phyloP scores from a whole-genome alignment of 345 rosid species.

The Hibiscus trionum region DNA sequence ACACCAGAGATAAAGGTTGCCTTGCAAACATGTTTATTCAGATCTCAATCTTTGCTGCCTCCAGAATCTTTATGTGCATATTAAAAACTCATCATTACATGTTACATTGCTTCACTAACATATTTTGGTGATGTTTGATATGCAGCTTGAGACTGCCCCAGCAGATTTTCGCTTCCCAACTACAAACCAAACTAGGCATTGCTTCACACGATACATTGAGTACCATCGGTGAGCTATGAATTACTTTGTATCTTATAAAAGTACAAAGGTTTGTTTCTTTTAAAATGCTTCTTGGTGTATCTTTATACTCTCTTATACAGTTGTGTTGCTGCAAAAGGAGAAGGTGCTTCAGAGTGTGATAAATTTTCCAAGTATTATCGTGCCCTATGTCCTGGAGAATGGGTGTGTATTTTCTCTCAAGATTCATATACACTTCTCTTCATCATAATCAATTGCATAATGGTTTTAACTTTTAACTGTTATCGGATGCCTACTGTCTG shows the following conservation, averaged over 20 bases:
- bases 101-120: slow-evolving; percentile 2
- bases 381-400: slow-evolving; percentile 95
- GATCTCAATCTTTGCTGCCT: neutral
- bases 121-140: slow-evolving; percentile 8
- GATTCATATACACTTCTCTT: neutral
- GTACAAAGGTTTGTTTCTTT: neutral
- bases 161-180: slow-evolving; percentile 99
- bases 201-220: slow-evolving; percentile 92
- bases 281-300: neutral
- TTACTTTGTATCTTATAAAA: neutral
- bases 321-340: slow-evolving; percentile 90
- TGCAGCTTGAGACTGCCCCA: slow-evolving; percentile 95
- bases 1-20: slow-evolving; percentile 70
- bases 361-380: slow-evolving; percentile 91
- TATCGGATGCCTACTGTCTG: neutral
- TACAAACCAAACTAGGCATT: slow-evolving; percentile 95
- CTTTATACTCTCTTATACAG: slow-evolving; percentile 27
- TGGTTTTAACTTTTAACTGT: neutral
- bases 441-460: neutral
- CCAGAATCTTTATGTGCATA: neutral
- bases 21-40: neutral
- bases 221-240: slow-evolving; percentile 61
- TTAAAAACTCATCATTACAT: neutral
- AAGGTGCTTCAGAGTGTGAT: slow-evolving; percentile 79
- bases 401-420: slow-evolving; percentile 49